Percentiles rank a stretch among this genome's conserved stretches.
These are phyloP conservation scores for Clavulina sp. DNA, from an alignment of 768 basidiomycete genomes.

Conservation along the genomic window DNA sequence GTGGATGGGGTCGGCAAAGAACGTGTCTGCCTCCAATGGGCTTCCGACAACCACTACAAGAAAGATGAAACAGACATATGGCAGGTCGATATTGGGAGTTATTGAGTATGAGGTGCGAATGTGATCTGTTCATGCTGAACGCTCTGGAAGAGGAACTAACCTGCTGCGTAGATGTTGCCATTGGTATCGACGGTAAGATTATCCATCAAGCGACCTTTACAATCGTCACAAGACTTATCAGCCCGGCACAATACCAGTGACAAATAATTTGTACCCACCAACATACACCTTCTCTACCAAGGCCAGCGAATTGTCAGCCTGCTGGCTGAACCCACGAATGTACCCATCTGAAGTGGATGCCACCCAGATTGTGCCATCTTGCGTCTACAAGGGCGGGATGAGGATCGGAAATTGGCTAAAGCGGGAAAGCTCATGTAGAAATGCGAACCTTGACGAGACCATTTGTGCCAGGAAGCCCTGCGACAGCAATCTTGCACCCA, in stretches of 20 bases:
- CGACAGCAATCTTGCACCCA: constrained; percentile 2
- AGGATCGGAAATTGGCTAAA: no score
- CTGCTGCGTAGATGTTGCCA: background rate
- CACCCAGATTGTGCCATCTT: background rate
- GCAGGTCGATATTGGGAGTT: background rate
- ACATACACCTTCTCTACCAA: background rate
- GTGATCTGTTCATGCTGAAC: background rate
- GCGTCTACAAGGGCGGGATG: background rate
- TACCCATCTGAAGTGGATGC: background rate
- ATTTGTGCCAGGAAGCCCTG: background rate
- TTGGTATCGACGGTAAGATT: background rate
- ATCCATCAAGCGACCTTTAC: background rate
- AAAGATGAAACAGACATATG: background rate
- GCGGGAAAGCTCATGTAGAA: background rate
- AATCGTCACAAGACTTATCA: background rate
- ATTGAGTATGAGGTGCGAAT: background rate
- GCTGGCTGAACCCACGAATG: background rate
- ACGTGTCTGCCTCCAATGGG: background rate
- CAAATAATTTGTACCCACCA: background rate
- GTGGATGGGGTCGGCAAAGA: background rate
- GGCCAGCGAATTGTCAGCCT: background rate
- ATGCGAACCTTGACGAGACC: background rate
- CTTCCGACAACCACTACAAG: background rate
- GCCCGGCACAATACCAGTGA: background rate
- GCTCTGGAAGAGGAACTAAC: background rate